Conservation (phyloP, 371 early-diverging fungal species). For the Aphelidium insulamus region DNA sequence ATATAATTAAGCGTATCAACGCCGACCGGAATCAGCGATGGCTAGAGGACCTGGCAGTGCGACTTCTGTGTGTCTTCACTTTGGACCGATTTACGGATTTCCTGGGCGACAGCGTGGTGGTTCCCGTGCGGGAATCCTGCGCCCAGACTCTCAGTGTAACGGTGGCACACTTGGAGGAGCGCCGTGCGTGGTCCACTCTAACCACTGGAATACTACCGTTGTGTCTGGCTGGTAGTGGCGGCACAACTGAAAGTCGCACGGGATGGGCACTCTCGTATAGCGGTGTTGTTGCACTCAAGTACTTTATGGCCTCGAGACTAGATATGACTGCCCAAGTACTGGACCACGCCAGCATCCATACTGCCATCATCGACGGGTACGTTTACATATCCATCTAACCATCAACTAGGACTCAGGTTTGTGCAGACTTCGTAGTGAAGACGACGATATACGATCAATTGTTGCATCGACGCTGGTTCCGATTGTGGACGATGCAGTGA, state of each 20-base stretch:
- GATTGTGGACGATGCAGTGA: conserved; percentile 51
- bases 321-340: conserved; percentile 51
- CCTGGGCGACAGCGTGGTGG: conserved; percentile 81
- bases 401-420: conserved; percentile 20
- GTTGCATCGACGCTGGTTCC: conserved; percentile 75
- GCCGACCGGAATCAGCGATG: conserved; percentile 40
- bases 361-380: no score
- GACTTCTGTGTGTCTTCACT: conserved; percentile 75
- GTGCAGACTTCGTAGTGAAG: conserved; percentile 37
- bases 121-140: conserved; percentile 88
- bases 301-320: conserved; percentile 71
- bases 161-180: no score
- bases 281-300: no score
- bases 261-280: no score
- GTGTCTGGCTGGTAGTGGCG: no score
- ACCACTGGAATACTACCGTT: no score
- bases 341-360: no score
- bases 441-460: conserved; percentile 86
- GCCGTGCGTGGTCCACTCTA: no score
- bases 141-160: conserved; percentile 80
- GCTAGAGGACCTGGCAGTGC: conserved; percentile 66
- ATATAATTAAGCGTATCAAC: conserved; percentile 29
- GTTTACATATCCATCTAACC: no score
- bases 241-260: no score
- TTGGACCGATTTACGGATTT: conserved; percentile 92